These are phyloP conservation scores for Rhodotorula babjevae DNA, from an alignment of 768 basidiomycete genomes.

Conservation along the genomic window DNA sequence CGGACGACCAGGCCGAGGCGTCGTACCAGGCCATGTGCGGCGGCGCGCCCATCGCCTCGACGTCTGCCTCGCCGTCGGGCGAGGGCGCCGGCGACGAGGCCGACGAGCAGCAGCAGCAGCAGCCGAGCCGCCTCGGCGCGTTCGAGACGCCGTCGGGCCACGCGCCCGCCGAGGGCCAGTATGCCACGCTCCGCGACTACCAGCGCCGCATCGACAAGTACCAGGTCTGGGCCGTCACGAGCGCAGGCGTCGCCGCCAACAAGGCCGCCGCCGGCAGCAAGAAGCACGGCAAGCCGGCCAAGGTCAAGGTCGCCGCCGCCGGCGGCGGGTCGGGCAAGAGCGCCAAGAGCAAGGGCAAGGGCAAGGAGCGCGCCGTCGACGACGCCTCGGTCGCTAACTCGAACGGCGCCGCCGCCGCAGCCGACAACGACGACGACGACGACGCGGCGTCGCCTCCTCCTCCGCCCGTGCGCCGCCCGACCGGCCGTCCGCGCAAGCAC, in stretches of 20 bases:
- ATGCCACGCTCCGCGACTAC: slow-evolving; percentile 43
- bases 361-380: slow-evolving; percentile 1
- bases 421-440: background rate
- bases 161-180: slow-evolving; percentile 7
- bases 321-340: slow-evolving; percentile 32
- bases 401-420: background rate
- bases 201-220: background rate
- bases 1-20: slow-evolving; percentile 52
- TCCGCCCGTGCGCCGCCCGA: slow-evolving; percentile 51
- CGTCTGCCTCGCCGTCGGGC: no score
- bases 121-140: background rate
- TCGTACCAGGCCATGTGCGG: background rate
- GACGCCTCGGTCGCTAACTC: background rate
- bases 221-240: background rate
- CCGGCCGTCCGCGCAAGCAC: slow-evolving; percentile 42
- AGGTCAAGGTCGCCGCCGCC: background rate
- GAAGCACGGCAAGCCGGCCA: slow-evolving; percentile 24
- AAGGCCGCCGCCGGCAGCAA: background rate
- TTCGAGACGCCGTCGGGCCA: background rate
- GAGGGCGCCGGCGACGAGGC: no score
- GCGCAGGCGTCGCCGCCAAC: background rate
- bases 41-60: background rate
- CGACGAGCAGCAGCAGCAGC: no score
- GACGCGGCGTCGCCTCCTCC: slow-evolving; percentile 38
- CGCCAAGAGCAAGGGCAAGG: slow-evolving; percentile 15